phyloP scores from a whole-genome alignment of 805 yeast genomes.

The Candida qinlingensis region DNA sequence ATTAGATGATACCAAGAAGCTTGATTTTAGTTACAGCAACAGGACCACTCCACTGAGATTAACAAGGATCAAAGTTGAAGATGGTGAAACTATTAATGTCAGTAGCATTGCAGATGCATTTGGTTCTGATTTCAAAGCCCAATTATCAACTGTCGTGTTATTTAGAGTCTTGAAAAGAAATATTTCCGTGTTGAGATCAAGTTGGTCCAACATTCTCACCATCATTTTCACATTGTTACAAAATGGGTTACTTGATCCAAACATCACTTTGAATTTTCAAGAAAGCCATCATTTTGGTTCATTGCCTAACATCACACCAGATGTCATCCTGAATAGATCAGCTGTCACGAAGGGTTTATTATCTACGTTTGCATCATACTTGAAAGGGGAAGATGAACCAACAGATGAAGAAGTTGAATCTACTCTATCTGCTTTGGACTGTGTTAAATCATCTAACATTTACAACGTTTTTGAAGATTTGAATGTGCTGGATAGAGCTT shows the following conservation, averaged over 20 bases:
- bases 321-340: conserved; percentile 55
- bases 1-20: conserved; percentile 36
- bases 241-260: conserved; percentile 65
- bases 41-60: conserved; percentile 13
- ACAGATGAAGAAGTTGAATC: conserved; percentile 88
- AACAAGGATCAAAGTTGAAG: conserved; percentile 23
- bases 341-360: conserved; percentile 75
- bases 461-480: conserved; percentile 49
- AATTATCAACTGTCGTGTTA: conserved; percentile 78
- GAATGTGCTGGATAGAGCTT: conserved; percentile 7
- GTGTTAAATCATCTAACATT: conserved; percentile 67
- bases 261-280: conserved; percentile 61
- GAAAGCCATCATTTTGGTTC: conserved; percentile 44
- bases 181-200: conserved; percentile 35
- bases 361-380: conserved; percentile 85
- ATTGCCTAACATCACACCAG: conserved; percentile 61
- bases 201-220: conserved; percentile 57
- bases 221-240: conserved; percentile 63
- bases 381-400: conserved; percentile 95
- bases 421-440: conserved; percentile 76
- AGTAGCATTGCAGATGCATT: conserved; percentile 77
- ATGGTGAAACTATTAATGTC: conserved; percentile 48
- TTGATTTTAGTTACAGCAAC: conserved; percentile 1
- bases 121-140: conserved; percentile 90
- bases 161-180: conserved; percentile 70